These are phyloP conservation scores for Phanerodontia chrysosporium DNA, from an alignment of 768 basidiomycete genomes.

Conservation along the genomic window DNA sequence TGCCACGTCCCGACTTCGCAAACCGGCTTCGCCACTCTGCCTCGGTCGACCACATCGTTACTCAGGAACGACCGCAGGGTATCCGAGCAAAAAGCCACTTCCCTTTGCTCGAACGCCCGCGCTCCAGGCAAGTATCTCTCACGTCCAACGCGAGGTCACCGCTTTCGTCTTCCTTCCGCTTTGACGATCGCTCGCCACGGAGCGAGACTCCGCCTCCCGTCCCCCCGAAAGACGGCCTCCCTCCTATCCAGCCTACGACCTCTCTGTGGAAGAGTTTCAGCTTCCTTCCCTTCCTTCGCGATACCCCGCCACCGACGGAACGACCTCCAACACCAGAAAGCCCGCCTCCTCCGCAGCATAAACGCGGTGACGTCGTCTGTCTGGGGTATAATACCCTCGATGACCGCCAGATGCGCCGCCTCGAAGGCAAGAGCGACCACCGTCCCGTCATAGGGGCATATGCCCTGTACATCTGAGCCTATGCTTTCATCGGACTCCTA, in stretches of 20 bases:
- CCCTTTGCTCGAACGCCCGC: neutral
- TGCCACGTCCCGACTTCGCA: neutral
- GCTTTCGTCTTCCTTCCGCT: neutral
- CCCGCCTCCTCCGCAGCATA: constrained; percentile 22
- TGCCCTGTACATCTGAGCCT: constrained; percentile 50
- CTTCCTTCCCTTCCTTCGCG: constrained; percentile 47
- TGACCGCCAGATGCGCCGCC: constrained; percentile 66
- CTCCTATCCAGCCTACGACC: constrained; percentile 12
- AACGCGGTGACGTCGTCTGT: constrained; percentile 70
- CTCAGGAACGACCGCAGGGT: neutral
- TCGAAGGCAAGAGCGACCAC: constrained; percentile 82
- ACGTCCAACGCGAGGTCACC: neutral
- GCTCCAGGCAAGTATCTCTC: neutral
- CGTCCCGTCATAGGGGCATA: constrained; percentile 82
- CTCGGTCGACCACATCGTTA: neutral
- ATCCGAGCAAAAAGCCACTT: neutral
- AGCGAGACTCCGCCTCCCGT: constrained; percentile 7
- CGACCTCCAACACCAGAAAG: constrained; percentile 14
- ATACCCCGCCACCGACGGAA: constrained; percentile 27
- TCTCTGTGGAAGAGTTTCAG: constrained; percentile 37
- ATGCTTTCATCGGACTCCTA: neutral
- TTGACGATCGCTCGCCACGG: neutral
- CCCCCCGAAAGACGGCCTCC: constrained; percentile 11
- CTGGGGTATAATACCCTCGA: constrained; percentile 70
- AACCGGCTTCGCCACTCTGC: neutral